Base-by-base conservation (phyloP, 345 rosid genomes). In the Pseudoturritis turrita region DNA sequence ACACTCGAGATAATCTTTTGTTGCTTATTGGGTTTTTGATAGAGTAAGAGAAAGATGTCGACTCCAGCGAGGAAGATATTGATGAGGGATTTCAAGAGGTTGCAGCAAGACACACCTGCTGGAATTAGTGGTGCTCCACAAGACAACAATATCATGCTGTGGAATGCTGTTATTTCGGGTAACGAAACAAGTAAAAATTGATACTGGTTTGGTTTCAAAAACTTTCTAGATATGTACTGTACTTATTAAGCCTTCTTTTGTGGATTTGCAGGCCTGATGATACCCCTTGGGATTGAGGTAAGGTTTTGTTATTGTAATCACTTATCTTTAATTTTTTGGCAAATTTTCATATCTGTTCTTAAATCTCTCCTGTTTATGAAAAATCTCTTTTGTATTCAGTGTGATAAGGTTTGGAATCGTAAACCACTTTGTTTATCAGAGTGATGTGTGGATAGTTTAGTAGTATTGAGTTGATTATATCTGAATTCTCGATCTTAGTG, bases 161-260 rank as follows among this genome's bases (percentile, higher is more conserved):
- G 91, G 91, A 87, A 87, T 72, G 91, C 91, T 6, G 91, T 87
- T 53, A 87, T 87, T 87, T 87, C n/a, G 91, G 91, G 91, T 84
- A 81, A 43, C 26, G 29, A 8, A 60, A 7, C 28, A 11, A n/a
- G 23, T 31, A 25, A 31, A 58, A 39, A 17, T 11, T 11, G 14
- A 47, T 37, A n/a, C 46, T 28, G 21, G 12, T 11, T 54, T 11
- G 22, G 56, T 69, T 51, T 9, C 29, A 19, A 31, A 52, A 33
- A 19, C 70, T 17, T 59, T 35, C 6, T 2, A 31, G 3, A 11
- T 50, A 13, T 64, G 13, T 11, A 12, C 12, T 50, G 4, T 78
- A 4, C 18, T 68, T 66, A 44, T 12, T 60, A 41, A 5, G 23
- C 28, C 10, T 57, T 77, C 11, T 64, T 54, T 63, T 62, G 56